phyloP scores from a whole-genome alignment of 306 rosid species.

The Medicago truncatula region DNA sequence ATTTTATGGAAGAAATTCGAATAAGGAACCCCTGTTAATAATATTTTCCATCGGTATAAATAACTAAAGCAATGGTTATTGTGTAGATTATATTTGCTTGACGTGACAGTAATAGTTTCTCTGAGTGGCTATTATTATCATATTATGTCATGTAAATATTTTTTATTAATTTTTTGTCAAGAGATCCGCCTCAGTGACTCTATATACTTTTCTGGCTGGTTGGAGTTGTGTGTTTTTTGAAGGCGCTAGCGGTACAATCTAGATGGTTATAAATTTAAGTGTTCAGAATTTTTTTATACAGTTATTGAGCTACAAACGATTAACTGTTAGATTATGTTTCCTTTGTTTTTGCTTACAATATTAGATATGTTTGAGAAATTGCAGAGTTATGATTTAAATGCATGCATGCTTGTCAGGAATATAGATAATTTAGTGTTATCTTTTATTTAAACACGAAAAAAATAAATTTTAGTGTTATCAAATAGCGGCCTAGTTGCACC shows the following conservation, averaged over 20 bases:
- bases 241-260: constrained; percentile 27
- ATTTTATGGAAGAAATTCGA: constrained; percentile 10
- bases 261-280: constrained; percentile 29
- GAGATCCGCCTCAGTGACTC: background rate
- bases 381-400: constrained; percentile 29
- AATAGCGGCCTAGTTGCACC: background rate
- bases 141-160: background rate
- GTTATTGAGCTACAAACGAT: constrained; percentile 22
- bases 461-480: background rate
- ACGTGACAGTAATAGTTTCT: background rate
- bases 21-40: constrained; percentile 12
- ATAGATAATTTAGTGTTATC: background rate
- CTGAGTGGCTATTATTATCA: background rate
- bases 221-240: constrained; percentile 27
- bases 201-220: background rate
- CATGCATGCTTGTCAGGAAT: constrained; percentile 35
- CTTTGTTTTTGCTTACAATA: constrained; percentile 21
- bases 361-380: constrained; percentile 8
- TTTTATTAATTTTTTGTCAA: constrained; percentile 3
- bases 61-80: background rate
- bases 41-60: constrained; percentile 16
- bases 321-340: constrained; percentile 23
- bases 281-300: background rate
- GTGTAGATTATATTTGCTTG: background rate
- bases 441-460: too few species aligned